Conservation (phyloP, 176 grass and related monocot species). For the Cenchrus fungigraminus region DNA sequence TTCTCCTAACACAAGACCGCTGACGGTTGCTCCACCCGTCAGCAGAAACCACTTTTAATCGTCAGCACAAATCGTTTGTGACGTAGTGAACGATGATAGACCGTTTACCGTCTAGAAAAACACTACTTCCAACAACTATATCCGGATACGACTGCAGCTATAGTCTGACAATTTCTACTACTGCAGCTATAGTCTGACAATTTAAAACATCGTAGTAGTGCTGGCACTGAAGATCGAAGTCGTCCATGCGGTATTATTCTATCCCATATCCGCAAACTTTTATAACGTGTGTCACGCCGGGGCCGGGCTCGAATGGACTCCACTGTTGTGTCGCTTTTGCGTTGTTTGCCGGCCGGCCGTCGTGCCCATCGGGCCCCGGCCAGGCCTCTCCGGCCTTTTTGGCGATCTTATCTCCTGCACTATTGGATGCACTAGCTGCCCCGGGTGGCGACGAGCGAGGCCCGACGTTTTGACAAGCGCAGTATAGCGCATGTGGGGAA, state of each 20-base stretch:
- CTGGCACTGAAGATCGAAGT: background rate
- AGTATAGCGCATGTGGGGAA: background rate
- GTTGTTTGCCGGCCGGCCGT: conserved; percentile 15
- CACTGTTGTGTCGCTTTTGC: conserved; percentile 42
- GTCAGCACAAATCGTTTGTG: too few species aligned
- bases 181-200: too few species aligned
- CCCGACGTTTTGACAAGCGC: background rate
- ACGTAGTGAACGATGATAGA: too few species aligned
- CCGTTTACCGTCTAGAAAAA: too few species aligned
- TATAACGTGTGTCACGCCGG: conserved; percentile 50
- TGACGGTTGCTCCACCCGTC: too few species aligned
- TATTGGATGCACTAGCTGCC: background rate
- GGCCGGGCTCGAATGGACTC: conserved; percentile 34
- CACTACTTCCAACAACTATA: too few species aligned
- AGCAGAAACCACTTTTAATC: too few species aligned
- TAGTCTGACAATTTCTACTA: too few species aligned
- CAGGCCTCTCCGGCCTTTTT: conserved; percentile 2
- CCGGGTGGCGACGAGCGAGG: background rate
- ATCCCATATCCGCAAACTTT: background rate
- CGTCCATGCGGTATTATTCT: background rate
- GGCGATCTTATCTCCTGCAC: conserved; percentile 43
- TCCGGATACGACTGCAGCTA: too few species aligned
- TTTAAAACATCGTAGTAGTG: background rate
- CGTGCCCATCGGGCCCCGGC: conserved; percentile 34
- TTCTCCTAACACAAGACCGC: too few species aligned